Evolutionary conservation across 2,329 filamentous ascomycete species (phyloP), one percentile per base, ranked within the genome.

Genomic region (Fusarium floridanum): DNA sequence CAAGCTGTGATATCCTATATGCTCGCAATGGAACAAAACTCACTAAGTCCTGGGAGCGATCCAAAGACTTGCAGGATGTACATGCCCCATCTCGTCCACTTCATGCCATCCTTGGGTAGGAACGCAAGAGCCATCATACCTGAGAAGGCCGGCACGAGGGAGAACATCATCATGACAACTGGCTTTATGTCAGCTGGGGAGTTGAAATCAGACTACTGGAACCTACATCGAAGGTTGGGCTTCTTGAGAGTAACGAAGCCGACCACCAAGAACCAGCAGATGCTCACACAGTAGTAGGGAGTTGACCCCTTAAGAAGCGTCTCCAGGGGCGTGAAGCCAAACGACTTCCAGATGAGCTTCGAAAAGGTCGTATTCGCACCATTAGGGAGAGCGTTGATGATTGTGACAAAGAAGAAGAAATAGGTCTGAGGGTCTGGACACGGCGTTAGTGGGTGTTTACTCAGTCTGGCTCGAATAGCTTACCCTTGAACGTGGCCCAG

Each of bases 401-500:
- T 80, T 6, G 79, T 80, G 7, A 80, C 75, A 66, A 82, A 80
- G 71, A 83, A 82, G 69, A 82, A 81, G 69, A 83, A 82, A 56
- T 82, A 56, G 32, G 53, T 56, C 20, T 56, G 53, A 2, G 53
- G 53, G 12, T 56, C 53, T 56, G 11, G 6, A 16, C 20, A 34
- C 0, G 20, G n/a, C 6, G 48, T 53, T 3, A 53, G 9, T 2
- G 5, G 9, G 9, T 2, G 16, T 53, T 32, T n/a, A 5, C 5
- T 53, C 27, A 2, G 17, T 27, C 12, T 32, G 27, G 11, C 12
- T 81, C 0, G 22, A 24, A 22, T 22, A 8, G 32, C 67, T 41
- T 75, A 69, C 71, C 78, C 48, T 75, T 77, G 68, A 81, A 81
- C 2, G 79, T 76, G 34, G 59, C 61, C 68, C 68, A 73, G 22